Conservation (phyloP, 805 yeast genomes). For the Wickerhamiella qilinensis region DNA sequence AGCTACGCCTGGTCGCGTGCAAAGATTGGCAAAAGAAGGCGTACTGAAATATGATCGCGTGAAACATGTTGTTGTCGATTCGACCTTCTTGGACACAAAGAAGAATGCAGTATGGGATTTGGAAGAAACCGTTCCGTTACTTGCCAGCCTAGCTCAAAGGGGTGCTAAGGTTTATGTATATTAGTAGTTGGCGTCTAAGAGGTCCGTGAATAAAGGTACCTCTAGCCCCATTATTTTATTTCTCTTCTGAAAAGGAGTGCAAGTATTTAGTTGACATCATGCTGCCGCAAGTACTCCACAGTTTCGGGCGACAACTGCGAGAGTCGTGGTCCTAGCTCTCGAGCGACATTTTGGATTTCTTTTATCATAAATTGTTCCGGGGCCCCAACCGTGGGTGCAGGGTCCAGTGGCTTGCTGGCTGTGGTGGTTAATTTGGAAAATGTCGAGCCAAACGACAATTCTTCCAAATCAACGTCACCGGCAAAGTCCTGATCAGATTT, state of each 20-base stretch:
- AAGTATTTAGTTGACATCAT: neutral
- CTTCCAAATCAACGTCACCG: constrained; percentile 43
- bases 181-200: constrained; percentile 13
- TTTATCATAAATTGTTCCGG: constrained; percentile 15
- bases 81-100: constrained; percentile 44
- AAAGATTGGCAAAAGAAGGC: constrained; percentile 31
- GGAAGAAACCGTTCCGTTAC: constrained; percentile 17
- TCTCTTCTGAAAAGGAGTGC: neutral
- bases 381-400: constrained; percentile 34
- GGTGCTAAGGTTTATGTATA: constrained; percentile 37
- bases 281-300: neutral
- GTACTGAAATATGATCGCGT: constrained; percentile 30
- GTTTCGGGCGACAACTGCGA: neutral
- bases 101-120: constrained; percentile 44
- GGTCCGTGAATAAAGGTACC: no score
- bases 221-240: no score
- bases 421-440: constrained; percentile 61
- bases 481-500: constrained; percentile 17
- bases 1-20: constrained; percentile 47
- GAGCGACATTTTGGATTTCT: constrained; percentile 9
- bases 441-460: constrained; percentile 72
- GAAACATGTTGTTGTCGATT: constrained; percentile 41
- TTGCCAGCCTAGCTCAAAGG: constrained; percentile 13
- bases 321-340: neutral
- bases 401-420: constrained; percentile 49